phyloP scores from a whole-genome alignment of 257 asterid species.

The Gentiana macrophylla region DNA sequence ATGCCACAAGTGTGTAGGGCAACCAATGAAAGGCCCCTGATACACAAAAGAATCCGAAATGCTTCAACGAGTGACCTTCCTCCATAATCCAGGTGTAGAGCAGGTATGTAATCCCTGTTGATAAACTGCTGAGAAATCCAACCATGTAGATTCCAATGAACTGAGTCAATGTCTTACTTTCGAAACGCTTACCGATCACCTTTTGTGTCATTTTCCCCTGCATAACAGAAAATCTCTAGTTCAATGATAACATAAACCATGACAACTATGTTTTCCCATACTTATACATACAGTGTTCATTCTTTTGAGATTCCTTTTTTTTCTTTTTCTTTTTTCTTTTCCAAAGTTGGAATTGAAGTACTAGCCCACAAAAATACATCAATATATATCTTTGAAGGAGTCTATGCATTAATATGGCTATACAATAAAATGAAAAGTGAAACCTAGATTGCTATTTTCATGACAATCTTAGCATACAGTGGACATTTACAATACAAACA shows the following conservation, averaged over 20 bases:
- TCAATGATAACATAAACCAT: neutral
- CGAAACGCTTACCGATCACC: slow-evolving; percentile 7
- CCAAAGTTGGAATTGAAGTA: neutral
- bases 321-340: no score
- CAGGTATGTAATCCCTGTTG: slow-evolving; percentile 29
- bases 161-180: slow-evolving; percentile 20
- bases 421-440: neutral
- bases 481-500: slow-evolving; percentile 51
- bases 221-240: neutral
- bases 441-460: neutral
- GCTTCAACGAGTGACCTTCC: slow-evolving; percentile 23
- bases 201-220: slow-evolving; percentile 22
- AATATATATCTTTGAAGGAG: neutral
- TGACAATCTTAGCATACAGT: neutral
- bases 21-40: slow-evolving; percentile 58
- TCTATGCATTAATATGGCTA: neutral
- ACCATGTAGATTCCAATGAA: slow-evolving; percentile 39
- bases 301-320: no score
- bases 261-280: no score
- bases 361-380: neutral
- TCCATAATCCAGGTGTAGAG: slow-evolving; percentile 29
- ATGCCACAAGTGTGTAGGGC: slow-evolving; percentile 45
- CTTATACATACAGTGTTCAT: no score
- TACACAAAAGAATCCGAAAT: slow-evolving; percentile 32
- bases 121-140: slow-evolving; percentile 41